Evolutionary conservation across 1,139 yeast species (phyloP), one percentile per base, ranked within the genome.

Genomic region (Diutina catenulata): DNA sequence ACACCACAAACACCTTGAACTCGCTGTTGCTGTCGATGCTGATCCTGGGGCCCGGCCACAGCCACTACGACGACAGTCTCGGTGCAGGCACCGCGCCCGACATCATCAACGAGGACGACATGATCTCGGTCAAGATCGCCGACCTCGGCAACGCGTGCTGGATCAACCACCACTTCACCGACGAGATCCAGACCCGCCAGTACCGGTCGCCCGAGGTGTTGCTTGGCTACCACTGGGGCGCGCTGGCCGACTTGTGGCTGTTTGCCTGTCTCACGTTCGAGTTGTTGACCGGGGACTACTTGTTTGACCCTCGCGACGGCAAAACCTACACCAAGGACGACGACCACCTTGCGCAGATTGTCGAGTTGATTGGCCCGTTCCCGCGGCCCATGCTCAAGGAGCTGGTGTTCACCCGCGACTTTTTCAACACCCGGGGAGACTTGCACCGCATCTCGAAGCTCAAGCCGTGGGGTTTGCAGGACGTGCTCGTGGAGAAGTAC

Each of bases 71-170:
- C 13, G 35, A 31, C 35, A 26, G 21, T 25, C 25, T 25, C 35
- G 35, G 35, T 25, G 35, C 25, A 24, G 35, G n/a, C n/a, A n/a
- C 21, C 35, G 20, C 29, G 5, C 35, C 35, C n/a, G 35, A 31
- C 13, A 21, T 63, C 10, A 59, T 64, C 42, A 65, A 66, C 48
- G 72, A 66, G 41, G 69, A 64, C 40, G 74, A 66, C 45, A 47
- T 66, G 38, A 67, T 67, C 13, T 64, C 70, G 1, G 72, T 68
- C 9, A 68, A 68, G 42, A 67, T 68, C 33, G 74, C 74, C 14
- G 74, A 68, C 47, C 58, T 68, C 48, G 74, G 74, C 18, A 68
- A 68, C 46, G 72, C 74, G 10, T 66, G 72, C 45, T 68, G 72
- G 71, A 54, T 62, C 13, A 59, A 60, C 41, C 72, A 66, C 45